These are phyloP conservation scores for Mangifera indica DNA, from an alignment of 345 rosid genomes.

Conservation along the genomic window DNA sequence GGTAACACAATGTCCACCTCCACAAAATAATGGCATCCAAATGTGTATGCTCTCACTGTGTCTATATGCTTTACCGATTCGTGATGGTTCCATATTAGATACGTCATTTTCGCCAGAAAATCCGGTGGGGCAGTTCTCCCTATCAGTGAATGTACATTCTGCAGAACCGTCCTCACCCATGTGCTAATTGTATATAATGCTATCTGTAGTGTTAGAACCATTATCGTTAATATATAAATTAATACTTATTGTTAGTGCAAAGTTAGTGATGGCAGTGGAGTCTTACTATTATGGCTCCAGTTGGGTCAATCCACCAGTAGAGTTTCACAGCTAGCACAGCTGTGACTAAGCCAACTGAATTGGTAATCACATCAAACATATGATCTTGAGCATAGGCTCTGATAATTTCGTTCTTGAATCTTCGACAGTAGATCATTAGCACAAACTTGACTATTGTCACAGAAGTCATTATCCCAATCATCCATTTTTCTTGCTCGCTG, in stretches of 20 bases:
- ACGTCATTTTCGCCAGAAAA: slow-evolving; percentile 70
- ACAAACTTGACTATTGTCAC: slow-evolving; percentile 45
- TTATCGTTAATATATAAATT: no score
- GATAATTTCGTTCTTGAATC: slow-evolving; percentile 49
- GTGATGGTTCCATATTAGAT: slow-evolving; percentile 81
- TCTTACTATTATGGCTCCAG: slow-evolving; percentile 53
- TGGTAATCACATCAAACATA: slow-evolving; percentile 54
- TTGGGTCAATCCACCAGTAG: slow-evolving; percentile 61
- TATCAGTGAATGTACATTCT: slow-evolving; percentile 64
- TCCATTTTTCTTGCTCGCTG: slow-evolving; percentile 38
- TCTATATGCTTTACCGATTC: slow-evolving; percentile 69
- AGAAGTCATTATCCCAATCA: slow-evolving; percentile 51
- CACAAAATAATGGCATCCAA: slow-evolving; percentile 78
- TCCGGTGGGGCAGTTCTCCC: slow-evolving; percentile 86
- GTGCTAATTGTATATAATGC: slow-evolving; percentile 73
- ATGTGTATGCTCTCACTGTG: slow-evolving; percentile 80
- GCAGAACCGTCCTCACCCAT: slow-evolving; percentile 74
- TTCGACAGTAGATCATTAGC: slow-evolving; percentile 51
- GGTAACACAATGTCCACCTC: slow-evolving; percentile 83
- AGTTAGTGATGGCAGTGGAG: no score
- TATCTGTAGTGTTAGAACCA: slow-evolving; percentile 39
- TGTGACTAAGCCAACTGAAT: slow-evolving; percentile 53
- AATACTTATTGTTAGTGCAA: no score
- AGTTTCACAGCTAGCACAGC: slow-evolving; percentile 47
- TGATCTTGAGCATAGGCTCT: slow-evolving; percentile 57